Conservation (phyloP, 106 monocot species). For the Apostasia ramifera region DNA sequence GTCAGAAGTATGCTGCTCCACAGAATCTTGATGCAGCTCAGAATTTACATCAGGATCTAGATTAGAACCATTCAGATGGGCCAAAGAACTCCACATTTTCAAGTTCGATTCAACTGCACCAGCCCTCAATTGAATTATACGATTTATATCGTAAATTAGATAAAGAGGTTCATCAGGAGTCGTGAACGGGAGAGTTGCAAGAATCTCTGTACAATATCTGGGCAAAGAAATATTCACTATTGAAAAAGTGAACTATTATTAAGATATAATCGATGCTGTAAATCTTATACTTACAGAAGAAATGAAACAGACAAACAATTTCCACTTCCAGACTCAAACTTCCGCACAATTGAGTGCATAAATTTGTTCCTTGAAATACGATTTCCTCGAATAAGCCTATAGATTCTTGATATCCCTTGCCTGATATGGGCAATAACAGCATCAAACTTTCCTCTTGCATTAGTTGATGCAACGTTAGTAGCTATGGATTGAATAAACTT, state of each 20-base stretch:
- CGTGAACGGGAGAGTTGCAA: conserved; percentile 85
- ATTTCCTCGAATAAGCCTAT: conserved; percentile 81
- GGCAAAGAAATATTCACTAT: neutral
- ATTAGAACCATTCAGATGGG: conserved; percentile 26
- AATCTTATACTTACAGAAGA: conserved; percentile 67
- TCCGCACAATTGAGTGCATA: conserved; percentile 87
- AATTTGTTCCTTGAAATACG: conserved; percentile 91
- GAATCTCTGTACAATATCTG: conserved; percentile 93
- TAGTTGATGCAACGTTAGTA: conserved; percentile 23
- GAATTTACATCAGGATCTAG: conserved; percentile 14
- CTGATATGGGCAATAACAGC: conserved; percentile 60
- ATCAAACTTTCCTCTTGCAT: conserved; percentile 44
- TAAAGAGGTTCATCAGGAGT: conserved; percentile 92
- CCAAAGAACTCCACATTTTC: conserved; percentile 78
- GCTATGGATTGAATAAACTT: conserved; percentile 61
- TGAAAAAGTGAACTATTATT: neutral
- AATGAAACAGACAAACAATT: conserved; percentile 57
- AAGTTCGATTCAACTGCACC: conserved; percentile 85
- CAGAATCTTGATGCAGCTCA: conserved; percentile 9
- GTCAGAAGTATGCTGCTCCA: conserved; percentile 7
- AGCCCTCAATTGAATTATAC: conserved; percentile 80
- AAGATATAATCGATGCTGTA: neutral
- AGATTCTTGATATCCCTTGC: conserved; percentile 89
- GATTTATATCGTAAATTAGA: conserved; percentile 92
- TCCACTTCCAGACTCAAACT: conserved; percentile 81